Base-by-base conservation (phyloP, 208 protist genomes). In the Wallacemonas sp. region DNA sequence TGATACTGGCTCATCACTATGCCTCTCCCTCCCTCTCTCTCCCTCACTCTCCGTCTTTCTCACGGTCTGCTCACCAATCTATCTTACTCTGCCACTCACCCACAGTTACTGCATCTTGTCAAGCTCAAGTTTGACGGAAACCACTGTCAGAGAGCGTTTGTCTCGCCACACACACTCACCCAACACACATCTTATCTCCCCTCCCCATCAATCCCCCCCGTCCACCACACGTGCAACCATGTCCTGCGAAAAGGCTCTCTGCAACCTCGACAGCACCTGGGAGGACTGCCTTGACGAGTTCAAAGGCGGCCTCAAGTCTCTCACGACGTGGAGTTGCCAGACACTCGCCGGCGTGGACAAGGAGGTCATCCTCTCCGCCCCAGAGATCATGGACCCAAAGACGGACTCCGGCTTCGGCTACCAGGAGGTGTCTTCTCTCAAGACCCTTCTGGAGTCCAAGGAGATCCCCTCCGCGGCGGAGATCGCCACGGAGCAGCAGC, bases 351-450 rank as follows among this genome's bases (percentile, higher is more conserved):
- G 79, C 41, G 74, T 89, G 3, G 77, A 94, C 62, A 81, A 83
- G 70, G 88, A 94, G 69, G 65, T 82, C 47, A 86, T 94, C 47
- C 77, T 94, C 3, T 87, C 83, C 1, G 85, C 88, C 0, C 85
- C 85, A 6, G 88, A 94, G 74, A 78, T 94, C 46, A 92, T 94
- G 88, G 88, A 94, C 68, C 72, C 85, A 57, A 91, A 94, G 77
- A 94, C 88, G 57, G 88, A 94, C 70, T 77, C 85, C 12, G 82
- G 85, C 54, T 88, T 81, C 52, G 81, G 81, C 54, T 89, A 72
- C 78, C 68, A 77, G 36, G 33, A 52, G 9, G 65, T 88, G 17
- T 52, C 64, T 57, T 92, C 85, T 12, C 76, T 94, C 32, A 46
- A 84, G 21, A 41, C 68, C 48, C 61, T 91, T 11, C 67, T 89